These are phyloP conservation scores for Kodamaea laetipori DNA, from an alignment of 805 yeast species.

Conservation along the genomic window DNA sequence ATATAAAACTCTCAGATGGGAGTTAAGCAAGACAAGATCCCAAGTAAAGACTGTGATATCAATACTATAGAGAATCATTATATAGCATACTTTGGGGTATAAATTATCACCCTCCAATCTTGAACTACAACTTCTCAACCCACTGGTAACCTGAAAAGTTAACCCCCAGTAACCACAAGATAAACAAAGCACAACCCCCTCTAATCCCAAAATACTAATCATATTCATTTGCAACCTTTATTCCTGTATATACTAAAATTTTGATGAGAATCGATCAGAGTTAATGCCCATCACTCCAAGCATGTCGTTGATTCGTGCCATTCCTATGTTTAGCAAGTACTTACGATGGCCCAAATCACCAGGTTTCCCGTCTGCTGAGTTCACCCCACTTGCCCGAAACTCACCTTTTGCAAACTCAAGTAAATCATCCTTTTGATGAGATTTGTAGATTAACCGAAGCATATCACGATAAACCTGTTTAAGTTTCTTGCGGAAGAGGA, in stretches of 20 bases:
- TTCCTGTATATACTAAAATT: not conserved
- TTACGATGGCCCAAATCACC: slow-evolving; percentile 37
- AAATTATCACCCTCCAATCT: no score
- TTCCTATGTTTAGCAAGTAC: slow-evolving; percentile 40
- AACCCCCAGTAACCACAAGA: no score
- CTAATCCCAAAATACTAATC: no score
- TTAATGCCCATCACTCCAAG: slow-evolving; percentile 22
- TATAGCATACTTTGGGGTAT: no score
- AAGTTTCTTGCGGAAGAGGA: slow-evolving; percentile 39
- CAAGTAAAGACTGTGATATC: no score
- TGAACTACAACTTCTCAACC: no score
- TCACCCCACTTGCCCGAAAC: slow-evolving; percentile 26
- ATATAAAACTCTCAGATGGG: no score
- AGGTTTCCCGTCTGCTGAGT: slow-evolving; percentile 21
- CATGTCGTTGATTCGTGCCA: slow-evolving; percentile 28
- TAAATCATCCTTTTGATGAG: slow-evolving; percentile 40
- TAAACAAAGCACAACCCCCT: no score
- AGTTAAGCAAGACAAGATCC: no score
- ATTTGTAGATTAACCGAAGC: slow-evolving; percentile 34
- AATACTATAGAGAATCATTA: no score
- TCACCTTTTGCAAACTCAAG: slow-evolving; percentile 35
- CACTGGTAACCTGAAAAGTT: no score
- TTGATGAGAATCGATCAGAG: slow-evolving; percentile 10
- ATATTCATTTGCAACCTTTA: not conserved
- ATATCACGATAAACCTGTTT: slow-evolving; percentile 36